phyloP scores from a whole-genome alignment of 345 rosid genomes.

The Alliaria petiolata region DNA sequence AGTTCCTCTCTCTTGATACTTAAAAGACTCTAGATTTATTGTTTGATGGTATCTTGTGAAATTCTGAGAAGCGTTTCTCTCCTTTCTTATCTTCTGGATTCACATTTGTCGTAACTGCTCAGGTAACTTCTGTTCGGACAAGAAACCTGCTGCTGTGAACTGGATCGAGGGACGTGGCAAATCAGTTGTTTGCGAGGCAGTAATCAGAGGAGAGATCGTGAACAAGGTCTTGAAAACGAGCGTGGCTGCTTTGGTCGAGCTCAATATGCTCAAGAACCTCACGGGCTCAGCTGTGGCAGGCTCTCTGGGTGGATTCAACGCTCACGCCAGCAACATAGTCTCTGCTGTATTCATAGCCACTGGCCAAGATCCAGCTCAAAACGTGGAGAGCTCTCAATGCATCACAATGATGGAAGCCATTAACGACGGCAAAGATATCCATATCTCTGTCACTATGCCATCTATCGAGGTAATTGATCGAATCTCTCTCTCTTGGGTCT shows the following conservation, averaged over 20 bases:
- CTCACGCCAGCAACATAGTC: constrained; percentile 86
- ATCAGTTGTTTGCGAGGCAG: constrained; percentile 88
- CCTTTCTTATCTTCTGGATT: background rate
- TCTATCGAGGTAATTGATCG: constrained; percentile 54
- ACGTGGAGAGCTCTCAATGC: constrained; percentile 86
- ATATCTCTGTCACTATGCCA: constrained; percentile 84
- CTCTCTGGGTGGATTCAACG: constrained; percentile 84
- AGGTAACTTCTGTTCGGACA: constrained; percentile 88
- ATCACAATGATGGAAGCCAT: constrained; percentile 91
- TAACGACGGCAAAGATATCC: constrained; percentile 77
- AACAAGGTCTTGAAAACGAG: constrained; percentile 69
- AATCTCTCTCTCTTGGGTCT: background rate
- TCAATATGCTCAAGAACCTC: constrained; percentile 83
- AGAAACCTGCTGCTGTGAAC: constrained; percentile 91
- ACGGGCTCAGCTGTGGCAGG: constrained; percentile 86
- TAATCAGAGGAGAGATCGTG: constrained; percentile 68
- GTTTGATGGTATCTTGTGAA: background rate
- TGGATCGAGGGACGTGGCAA: constrained; percentile 97
- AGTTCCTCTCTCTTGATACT: too few species aligned
- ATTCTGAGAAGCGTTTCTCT: background rate
- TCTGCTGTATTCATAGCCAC: constrained; percentile 82
- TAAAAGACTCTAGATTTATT: too few species aligned
- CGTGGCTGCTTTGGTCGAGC: constrained; percentile 72
- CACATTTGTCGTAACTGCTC: background rate
- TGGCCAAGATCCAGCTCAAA: constrained; percentile 94